Conservation (phyloP, 176 grass and related monocot genomes). For the Oryza longistaminata region DNA sequence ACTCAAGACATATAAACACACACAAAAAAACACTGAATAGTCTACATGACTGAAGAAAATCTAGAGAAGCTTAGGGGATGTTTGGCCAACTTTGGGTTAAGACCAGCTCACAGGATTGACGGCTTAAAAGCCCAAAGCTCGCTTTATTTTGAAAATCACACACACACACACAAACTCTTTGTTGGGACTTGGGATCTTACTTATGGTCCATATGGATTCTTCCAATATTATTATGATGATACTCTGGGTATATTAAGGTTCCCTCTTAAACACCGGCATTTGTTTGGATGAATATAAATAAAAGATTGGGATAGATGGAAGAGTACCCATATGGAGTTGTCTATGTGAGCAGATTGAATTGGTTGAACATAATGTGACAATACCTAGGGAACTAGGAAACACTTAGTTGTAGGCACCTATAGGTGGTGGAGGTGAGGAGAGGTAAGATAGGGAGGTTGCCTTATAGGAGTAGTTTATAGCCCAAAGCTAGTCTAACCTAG, state of each 20-base stretch:
- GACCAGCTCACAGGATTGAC: background rate
- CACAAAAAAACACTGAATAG: background rate
- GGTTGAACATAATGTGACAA: background rate
- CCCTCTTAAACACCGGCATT: background rate
- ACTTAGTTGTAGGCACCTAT: background rate
- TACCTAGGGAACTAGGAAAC: background rate
- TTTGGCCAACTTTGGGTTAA: constrained; percentile 1
- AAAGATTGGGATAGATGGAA: background rate
- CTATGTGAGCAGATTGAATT: background rate
- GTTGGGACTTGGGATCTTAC: background rate
- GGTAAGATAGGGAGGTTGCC: too few relatives aligned
- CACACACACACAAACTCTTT: background rate
- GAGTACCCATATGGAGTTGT: background rate
- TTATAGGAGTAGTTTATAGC: background rate
- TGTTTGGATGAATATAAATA: background rate
- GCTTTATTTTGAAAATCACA: background rate
- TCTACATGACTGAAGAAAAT: background rate
- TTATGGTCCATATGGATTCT: background rate
- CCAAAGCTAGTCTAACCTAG: background rate
- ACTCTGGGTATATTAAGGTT: too few relatives aligned
- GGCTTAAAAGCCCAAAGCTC: background rate
- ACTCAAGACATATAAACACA: background rate
- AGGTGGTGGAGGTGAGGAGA: background rate
- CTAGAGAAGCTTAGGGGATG: background rate
- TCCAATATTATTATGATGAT: background rate